Conservation (phyloP, 164 flowering plant species). For the Vitis vinifera region DNA sequence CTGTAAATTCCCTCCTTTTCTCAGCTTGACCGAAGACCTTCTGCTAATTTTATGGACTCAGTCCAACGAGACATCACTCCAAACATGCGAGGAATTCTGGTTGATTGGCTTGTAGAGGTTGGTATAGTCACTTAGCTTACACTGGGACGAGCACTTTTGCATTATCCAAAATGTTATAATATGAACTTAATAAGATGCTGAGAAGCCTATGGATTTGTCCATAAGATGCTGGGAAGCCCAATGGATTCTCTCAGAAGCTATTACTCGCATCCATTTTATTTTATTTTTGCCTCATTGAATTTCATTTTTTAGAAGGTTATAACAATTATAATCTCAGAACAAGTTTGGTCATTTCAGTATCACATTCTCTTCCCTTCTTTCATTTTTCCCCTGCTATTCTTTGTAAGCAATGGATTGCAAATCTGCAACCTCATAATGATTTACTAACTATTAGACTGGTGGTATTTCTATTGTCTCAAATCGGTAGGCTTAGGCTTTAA, state of each 20-base stretch:
- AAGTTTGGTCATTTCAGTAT: neutral
- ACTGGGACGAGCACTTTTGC: neutral
- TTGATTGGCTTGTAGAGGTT: conserved; percentile 99
- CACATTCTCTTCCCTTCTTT: neutral
- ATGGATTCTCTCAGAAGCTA: neutral
- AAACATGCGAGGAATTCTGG: conserved; percentile 82
- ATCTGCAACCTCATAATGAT: no score
- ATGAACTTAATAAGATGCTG: neutral
- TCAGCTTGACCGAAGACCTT: conserved; percentile 76
- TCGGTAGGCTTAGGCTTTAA: neutral
- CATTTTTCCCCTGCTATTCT: neutral
- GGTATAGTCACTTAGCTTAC: conserved; percentile 8
- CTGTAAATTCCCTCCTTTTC: conserved; percentile 6
- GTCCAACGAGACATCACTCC: conserved; percentile 77
- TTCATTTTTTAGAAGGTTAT: neutral
- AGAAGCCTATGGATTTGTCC: neutral
- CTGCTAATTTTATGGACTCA: conserved; percentile 68
- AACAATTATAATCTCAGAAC: neutral
- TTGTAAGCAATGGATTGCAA: no score
- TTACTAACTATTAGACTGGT: neutral
- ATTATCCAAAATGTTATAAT: no score
- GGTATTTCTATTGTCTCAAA: neutral
- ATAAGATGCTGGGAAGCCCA: neutral
- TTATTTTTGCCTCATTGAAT: neutral
- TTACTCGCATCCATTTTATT: neutral